Conservation (phyloP, 345 rosid species). For the Arabis alpina region DNA sequence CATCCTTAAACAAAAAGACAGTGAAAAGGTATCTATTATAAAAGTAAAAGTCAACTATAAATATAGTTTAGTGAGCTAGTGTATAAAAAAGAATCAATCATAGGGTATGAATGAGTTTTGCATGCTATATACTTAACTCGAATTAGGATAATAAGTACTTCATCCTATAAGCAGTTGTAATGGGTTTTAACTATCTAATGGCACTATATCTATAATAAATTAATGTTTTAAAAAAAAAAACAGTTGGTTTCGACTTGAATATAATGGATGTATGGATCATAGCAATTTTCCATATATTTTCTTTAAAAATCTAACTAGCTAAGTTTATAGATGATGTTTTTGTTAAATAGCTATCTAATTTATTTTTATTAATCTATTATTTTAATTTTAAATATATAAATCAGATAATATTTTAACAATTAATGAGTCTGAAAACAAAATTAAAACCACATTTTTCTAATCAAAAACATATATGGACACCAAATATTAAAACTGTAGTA, state of each 20-base stretch:
- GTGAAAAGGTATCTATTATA: slow-evolving; percentile 15
- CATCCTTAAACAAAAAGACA: slow-evolving; percentile 27
- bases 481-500: too few relatives aligned
- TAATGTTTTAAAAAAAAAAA: background rate
- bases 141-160: background rate
- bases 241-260: background rate
- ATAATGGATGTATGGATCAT: background rate
- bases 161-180: background rate
- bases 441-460: too few relatives aligned
- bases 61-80: background rate
- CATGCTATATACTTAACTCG: slow-evolving; percentile 28
- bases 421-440: too few relatives aligned
- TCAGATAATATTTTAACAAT: too few relatives aligned
- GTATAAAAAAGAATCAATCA: slow-evolving; percentile 12
- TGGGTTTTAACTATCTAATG: background rate
- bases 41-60: slow-evolving; percentile 34
- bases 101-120: slow-evolving; percentile 28
- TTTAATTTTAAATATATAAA: background rate
- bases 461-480: too few relatives aligned
- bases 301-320: background rate
- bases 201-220: background rate
- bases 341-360: background rate
- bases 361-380: background rate
- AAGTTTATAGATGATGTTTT: background rate
- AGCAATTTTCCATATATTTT: slow-evolving; percentile 20